Evolutionary conservation across 1,284 basidiomycete species (phyloP), one percentile per base, ranked within the genome.

Genomic region (Boletus mariae): DNA sequence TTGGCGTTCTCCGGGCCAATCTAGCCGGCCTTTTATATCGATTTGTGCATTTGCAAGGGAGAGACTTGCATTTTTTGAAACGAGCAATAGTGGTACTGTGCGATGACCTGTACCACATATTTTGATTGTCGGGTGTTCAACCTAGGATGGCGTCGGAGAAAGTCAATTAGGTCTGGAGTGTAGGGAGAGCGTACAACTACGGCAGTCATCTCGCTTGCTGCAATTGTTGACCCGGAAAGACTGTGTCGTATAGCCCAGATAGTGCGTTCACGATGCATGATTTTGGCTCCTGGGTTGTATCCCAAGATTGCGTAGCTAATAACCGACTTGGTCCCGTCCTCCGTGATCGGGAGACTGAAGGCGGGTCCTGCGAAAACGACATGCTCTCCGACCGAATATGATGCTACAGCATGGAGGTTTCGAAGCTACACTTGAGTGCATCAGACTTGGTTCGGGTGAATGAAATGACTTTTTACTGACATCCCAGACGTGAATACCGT

Each of bases 401-500:
- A 88, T 17, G 80, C 74, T 1, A 83, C 74, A 3, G 85, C 77
- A 58, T 88, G 87, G 5, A 86, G 70, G 41, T 80, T 79, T n/a
- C 80, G 78, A 26, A 85, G 71, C 87, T 90, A 60, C n/a, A 35
- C 32, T 57, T 29, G 45, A 40, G 23, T 12, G 32, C n/a, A 44
- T 62, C 42, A 69, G 61, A 52, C 31, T 32, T 32, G 43, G 15
- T 17, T 37, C 44, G 37, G 29, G 31, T 10, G 35, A 29, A 53
- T 47, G 35, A 41, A 45, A 48, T 31, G n/a, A 20, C 35, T 49
- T 52, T 57, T 55, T 40, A 73, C 81, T 66, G 64, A 89, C 87
- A 65, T 90, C 84, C 51, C 87, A 68, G 47, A 90, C 65, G 69
- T 90, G 85, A 43, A 90, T 71, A 20, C 88, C 88, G 55, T 90